Evolutionary conservation across 208 protist species (phyloP).

Genomic region (Porcisia deanei): DNA sequence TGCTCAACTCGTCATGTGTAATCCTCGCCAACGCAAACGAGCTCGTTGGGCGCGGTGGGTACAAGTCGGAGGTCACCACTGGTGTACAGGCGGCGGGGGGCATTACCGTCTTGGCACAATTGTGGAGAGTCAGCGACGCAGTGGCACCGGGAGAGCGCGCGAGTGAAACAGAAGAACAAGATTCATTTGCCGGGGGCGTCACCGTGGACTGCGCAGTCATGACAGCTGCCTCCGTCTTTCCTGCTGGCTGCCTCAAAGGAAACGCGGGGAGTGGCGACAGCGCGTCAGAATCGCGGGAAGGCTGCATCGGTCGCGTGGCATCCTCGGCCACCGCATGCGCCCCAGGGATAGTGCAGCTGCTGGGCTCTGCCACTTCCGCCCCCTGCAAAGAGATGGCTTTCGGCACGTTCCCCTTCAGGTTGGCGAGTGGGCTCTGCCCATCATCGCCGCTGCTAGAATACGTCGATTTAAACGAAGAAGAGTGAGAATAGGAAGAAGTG

Average conservation of each 20-base stretch:
- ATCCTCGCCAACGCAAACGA: slow-evolving; percentile 1
- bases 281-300: neutral
- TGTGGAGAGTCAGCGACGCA: neutral
- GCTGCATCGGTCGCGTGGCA: neutral
- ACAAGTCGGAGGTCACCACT: slow-evolving; percentile 21
- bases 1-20: neutral
- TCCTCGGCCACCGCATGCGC: neutral
- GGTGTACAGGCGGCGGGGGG: slow-evolving; percentile 21
- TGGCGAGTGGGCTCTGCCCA: no score
- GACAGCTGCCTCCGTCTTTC: neutral
- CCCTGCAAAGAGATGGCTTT: neutral
- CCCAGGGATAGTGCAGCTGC: neutral
- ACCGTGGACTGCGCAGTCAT: neutral
- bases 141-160: neutral
- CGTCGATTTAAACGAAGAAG: neutral
- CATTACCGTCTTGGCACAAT: slow-evolving; percentile 1
- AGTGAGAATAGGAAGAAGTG: neutral
- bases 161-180: neutral
- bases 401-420: neutral
- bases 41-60: slow-evolving; percentile 21
- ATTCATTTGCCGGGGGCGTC: neutral
- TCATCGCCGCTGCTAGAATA: neutral
- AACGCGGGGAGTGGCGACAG: neutral
- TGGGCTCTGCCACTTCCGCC: neutral
- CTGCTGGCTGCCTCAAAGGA: neutral